A percentile compares a stretch with the other conserved stretches of the same genome.
phyloP scores from a whole-genome alignment of 371 early-diverging fungal species.

The Mucor lusitanicus region DNA sequence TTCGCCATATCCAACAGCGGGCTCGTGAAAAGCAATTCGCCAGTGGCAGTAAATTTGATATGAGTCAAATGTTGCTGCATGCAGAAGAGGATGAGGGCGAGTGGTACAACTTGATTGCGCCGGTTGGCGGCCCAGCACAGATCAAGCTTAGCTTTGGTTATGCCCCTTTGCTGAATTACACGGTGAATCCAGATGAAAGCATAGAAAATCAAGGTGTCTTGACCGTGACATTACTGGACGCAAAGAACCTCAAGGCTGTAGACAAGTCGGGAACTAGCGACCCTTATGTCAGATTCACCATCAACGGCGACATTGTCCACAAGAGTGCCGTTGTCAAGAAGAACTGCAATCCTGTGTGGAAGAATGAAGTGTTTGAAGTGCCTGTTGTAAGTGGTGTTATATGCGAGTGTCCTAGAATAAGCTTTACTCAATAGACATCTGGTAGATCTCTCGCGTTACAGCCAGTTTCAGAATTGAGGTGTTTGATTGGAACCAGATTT shows the following conservation, averaged over 20 bases:
- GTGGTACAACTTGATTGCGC: conserved; percentile 42
- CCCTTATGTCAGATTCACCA: conserved; percentile 74
- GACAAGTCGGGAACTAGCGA: conserved; percentile 71
- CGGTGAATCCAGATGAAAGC: conserved; percentile 58
- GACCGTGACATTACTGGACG: conserved; percentile 50
- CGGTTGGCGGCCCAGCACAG: conserved; percentile 31
- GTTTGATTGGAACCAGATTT: conserved; percentile 83
- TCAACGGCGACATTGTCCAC: conserved; percentile 79
- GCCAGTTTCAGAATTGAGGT: conserved; percentile 72
- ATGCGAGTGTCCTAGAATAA: not conserved
- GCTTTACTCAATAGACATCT: not conserved
- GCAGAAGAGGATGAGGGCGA: conserved; percentile 30
- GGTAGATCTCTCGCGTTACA: conserved; percentile 52
- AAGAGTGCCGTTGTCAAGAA: conserved; percentile 80
- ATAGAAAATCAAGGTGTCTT: conserved; percentile 60
- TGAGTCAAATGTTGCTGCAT: not conserved
- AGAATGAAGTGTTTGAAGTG: conserved; percentile 71
- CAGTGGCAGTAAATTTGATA: not conserved
- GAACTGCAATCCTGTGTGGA: conserved; percentile 84
- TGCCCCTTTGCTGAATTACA: conserved; percentile 47
- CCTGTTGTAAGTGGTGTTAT: conserved; percentile 50
- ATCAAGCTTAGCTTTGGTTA: conserved; percentile 58
- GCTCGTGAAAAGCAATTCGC: conserved; percentile 2
- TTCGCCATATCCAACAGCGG: conserved; percentile 32
- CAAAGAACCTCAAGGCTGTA: conserved; percentile 48